Evolutionary conservation across 2,329 filamentous ascomycete species (phyloP), one percentile per base, ranked within the genome.

Genomic region (Emmonsiellopsis sp.): DNA sequence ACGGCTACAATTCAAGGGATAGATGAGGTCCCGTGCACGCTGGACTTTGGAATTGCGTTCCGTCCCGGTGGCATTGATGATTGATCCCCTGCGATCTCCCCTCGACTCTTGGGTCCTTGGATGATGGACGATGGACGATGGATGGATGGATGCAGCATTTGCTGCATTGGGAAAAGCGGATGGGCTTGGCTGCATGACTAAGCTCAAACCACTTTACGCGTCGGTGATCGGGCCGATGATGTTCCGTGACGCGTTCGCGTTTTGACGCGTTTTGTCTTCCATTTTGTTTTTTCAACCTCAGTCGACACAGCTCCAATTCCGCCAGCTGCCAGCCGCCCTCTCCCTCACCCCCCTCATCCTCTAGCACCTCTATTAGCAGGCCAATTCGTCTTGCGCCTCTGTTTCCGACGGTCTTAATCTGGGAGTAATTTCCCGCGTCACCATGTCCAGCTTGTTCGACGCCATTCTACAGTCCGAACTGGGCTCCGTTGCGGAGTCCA

Each of bases 391-490:
- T n/a, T 39, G 14, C 11, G 4, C 9, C 14, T 1, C 5, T 49
- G 34, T 37, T 49, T 6, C 34, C 9, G 6, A 39, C 14, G 3
- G 11, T 14, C 17, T 32, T 39, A 36, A 11, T 11, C 17, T 49
- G 6, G 17, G 42, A 44, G 6, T 21, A 39, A 37, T 32, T 10
- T 51, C 32, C 42, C 7, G 27, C 40, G 31, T 44, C 60, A 61
- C 55, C 58, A 72, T 72, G 69, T 71, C 69, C 52, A 68, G 67
- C 56, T 63, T 72, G 34, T 68, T 71, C 53, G 69, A 72, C 58
- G 68, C 69, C 51, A 67, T 71, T 43, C 61, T 71, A 42, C 69
- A 71, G 60, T 72, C 69, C 52, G 69, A 72, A 58, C 57, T 69
- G 58, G 69, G 68, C 57, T 68, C 69, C 43, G 64, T 58, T 46